Conservation (phyloP, 1,284 basidiomycete species). For the Malassezia yamatoensis region DNA sequence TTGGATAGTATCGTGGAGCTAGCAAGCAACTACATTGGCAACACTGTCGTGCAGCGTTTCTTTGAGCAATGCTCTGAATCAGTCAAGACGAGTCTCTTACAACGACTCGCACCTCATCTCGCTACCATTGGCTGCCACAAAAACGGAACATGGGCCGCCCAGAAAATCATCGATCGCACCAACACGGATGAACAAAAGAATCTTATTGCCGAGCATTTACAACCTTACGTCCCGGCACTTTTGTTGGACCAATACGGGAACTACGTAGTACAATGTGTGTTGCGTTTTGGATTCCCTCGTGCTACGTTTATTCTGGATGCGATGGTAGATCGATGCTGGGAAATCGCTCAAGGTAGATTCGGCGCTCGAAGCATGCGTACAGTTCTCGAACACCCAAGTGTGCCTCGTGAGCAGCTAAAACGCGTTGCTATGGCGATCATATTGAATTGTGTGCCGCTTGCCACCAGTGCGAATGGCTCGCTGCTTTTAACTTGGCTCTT, state of each 20-base stretch:
- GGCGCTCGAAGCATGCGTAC: constrained; percentile 96
- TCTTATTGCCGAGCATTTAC: constrained; percentile 72
- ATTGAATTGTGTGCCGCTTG: constrained; percentile 90
- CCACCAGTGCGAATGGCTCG: constrained; percentile 94
- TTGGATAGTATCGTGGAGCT: constrained; percentile 72
- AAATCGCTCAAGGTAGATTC: constrained; percentile 87
- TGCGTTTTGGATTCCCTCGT: constrained; percentile 76
- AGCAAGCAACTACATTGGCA: constrained; percentile 96
- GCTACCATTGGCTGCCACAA: constrained; percentile 98
- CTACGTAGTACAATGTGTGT: constrained; percentile 90
- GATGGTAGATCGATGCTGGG: constrained; percentile 97
- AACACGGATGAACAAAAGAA: constrained; percentile 75
- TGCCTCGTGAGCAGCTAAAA: constrained; percentile 55
- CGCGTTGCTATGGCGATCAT: constrained; percentile 88
- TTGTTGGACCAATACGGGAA: constrained; percentile 94
- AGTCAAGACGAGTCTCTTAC: constrained; percentile 77
- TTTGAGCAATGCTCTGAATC: constrained; percentile 76
- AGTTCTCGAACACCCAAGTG: constrained; percentile 78
- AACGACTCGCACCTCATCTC: constrained; percentile 82
- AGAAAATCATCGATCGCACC: constrained; percentile 79
- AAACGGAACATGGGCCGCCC: constrained; percentile 98
- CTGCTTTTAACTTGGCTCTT: constrained; percentile 90
- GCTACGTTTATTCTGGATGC: constrained; percentile 96
- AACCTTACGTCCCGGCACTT: constrained; percentile 83
- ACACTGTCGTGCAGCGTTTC: constrained; percentile 92